Evolutionary conservation across 805 yeast species (phyloP), one percentile per base, ranked within the genome.

Genomic region (Myxozyma monticola): DNA sequence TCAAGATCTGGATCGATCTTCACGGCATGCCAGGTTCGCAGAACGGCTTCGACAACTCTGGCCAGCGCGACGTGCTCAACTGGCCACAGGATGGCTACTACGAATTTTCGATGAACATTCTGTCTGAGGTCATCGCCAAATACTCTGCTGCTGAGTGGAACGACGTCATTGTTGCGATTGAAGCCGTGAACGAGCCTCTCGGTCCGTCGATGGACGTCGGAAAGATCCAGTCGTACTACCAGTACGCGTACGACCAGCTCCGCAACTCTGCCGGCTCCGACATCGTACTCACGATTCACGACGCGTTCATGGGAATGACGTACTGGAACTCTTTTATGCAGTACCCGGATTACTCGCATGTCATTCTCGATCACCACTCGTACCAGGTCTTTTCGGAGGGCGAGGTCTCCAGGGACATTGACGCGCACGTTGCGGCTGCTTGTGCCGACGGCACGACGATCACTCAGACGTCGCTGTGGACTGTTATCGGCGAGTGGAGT

Each of bases 1-100:
- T 90, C 56, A 82, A 83, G 64, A 95, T 81, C 21, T 88, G 96
- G 96, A 76, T 90, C 37, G 97, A 91, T 68, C 70, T 90, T 63
- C 98, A 90, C 66, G 97, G 97, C 56, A 95, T 85, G n/a, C 95
- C 96, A 29, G 97, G 96, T 20, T 85, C 96, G 20, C 98, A 90
- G 68, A 90, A 90, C 66, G 97, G 97, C 12, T 91, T 88, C 64
- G 98, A 90, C 69, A 90, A 90, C 73, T 87, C 96, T 37, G 45
- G 42, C 14, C 42, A 18, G n/a, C 47, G 44, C 40, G 96, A 84
- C 65, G 36, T 59, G 2, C 61, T 73, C 39, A 66, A 66, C 3
- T 88, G 85, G 79, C 84, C 75, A 38, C 74, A 71, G 26, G 74
- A 76, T 49, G 65, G 61, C 24, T 81, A 83, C 62, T 70, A 76